Evolutionary conservation across 352 stramenopile species (phyloP), one percentile per base, ranked within the genome.

Genomic region (Hyaloperonospora arabidopsidis): DNA sequence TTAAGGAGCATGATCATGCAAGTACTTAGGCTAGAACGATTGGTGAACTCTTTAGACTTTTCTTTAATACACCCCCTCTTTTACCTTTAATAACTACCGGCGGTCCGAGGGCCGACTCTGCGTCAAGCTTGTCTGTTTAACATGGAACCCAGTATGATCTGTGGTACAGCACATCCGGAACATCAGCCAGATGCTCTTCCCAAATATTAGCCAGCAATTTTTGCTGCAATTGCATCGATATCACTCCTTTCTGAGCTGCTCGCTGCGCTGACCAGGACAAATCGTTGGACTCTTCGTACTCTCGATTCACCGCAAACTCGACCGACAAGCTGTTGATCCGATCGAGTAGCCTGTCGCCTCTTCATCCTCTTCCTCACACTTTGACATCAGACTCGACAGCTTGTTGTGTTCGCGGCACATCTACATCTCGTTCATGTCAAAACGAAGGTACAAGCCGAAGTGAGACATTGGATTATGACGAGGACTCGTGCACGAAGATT

Each of bases 151-250:
- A 47, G 52, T 92, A 79, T 23, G 71, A 88, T 22, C 89, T 88
- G 63, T 88, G 79, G 54, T 92, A 89, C 52, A 92, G 45, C n/a
- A 92, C 79, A 43, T 92, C 82, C 5, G 79, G 71, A 0, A 72
- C 79, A 61, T 92, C 77, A 36, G 89, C 79, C 22, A 83, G 65
- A 17, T 69, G 63, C 5, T 78, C 78, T 6, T 72, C 59, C 18
- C 75, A 70, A 44, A 91, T 87, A 35, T 74, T 87, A 1, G 69
- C 18, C 5, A 79, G 53, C 50, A 91, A 44, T 41, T 85, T 88
- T 47, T 87, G 78, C 45, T 87, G 73, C 61, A 89, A 52, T 21
- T 84, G 70, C n/a, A 68, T 54, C 2, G 81, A 70, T 43, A 91
- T 76, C 15, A 79, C 66, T 1, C 81, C 74, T 49, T 84, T 70